phyloP scores from a whole-genome alignment of 2,329 filamentous ascomycete genomes.

The Cordyceps sp. region DNA sequence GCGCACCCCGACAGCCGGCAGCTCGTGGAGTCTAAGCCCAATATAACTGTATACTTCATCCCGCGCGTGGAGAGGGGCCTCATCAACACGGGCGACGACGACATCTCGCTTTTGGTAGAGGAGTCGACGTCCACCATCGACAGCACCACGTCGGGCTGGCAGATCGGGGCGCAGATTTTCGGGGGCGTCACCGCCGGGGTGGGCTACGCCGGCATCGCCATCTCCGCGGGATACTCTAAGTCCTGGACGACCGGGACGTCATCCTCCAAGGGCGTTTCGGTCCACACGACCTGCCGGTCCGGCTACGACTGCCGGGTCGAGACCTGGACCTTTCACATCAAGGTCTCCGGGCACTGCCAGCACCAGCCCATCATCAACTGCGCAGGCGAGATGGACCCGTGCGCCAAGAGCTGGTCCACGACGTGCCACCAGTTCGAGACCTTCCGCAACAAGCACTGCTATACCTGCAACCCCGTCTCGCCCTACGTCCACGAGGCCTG shows the following conservation, averaged over 20 bases:
- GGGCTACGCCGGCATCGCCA: neutral
- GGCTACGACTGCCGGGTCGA: conserved; percentile 1
- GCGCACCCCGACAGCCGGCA: neutral
- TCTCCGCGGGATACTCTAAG: neutral
- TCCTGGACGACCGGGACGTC: neutral
- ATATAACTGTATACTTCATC: neutral
- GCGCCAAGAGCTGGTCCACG: neutral
- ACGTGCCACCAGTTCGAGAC: neutral
- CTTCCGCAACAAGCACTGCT: neutral
- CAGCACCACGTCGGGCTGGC: neutral
- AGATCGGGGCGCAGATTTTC: conserved; percentile 1
- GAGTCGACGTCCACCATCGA: neutral
- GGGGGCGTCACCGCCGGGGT: neutral
- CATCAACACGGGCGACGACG: conserved; percentile 1
- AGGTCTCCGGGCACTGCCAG: neutral
- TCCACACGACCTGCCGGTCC: neutral
- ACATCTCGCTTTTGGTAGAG: neutral
- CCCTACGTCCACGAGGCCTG: neutral
- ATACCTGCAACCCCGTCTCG: neutral
- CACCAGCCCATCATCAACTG: conserved; percentile 1
- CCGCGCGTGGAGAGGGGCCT: neutral
- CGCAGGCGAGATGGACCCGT: neutral
- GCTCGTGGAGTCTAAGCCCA: neutral
- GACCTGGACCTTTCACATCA: conserved; percentile 1
- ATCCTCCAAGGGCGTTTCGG: neutral